These are phyloP conservation scores for Kodamaea suecica DNA, from an alignment of 1,139 yeast genomes.

Conservation along the genomic window DNA sequence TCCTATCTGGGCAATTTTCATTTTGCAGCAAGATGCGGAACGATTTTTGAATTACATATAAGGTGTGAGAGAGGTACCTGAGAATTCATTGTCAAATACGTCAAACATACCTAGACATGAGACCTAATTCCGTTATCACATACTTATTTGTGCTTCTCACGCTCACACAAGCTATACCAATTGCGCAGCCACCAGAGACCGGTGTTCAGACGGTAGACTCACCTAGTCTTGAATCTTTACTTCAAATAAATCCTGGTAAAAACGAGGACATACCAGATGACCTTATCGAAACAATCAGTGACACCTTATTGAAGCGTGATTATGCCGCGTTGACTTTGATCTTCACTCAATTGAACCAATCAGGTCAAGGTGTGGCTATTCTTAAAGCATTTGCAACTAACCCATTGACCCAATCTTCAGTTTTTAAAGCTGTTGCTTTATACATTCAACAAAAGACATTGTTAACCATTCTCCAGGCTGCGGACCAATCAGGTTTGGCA, in stretches of 20 bases:
- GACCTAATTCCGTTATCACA: background rate
- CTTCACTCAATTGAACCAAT: conserved; percentile 25
- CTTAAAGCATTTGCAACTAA: conserved; percentile 23
- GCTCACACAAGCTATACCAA: background rate
- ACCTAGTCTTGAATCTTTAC: background rate
- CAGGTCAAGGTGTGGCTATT: conserved; percentile 25
- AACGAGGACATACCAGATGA: conserved; percentile 3
- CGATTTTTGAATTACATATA: no score
- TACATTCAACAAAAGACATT: conserved; percentile 24
- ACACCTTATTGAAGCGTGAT: conserved; percentile 20
- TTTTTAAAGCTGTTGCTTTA: conserved; percentile 21
- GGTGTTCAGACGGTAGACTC: background rate
- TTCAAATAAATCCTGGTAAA: background rate
- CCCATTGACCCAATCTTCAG: conserved; percentile 21
- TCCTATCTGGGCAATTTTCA: no score
- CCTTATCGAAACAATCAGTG: conserved; percentile 2
- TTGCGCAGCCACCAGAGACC: background rate
- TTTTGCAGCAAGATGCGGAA: no score
- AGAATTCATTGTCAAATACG: no score
- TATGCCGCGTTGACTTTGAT: conserved; percentile 25
- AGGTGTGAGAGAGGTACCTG: no score
- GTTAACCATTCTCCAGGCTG: conserved; percentile 20
- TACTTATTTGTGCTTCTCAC: background rate
- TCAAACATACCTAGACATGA: no score
- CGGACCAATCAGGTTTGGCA: conserved; percentile 27